Base-by-base conservation (phyloP, 306 rosid species). In the Casuarina equisetifolia region DNA sequence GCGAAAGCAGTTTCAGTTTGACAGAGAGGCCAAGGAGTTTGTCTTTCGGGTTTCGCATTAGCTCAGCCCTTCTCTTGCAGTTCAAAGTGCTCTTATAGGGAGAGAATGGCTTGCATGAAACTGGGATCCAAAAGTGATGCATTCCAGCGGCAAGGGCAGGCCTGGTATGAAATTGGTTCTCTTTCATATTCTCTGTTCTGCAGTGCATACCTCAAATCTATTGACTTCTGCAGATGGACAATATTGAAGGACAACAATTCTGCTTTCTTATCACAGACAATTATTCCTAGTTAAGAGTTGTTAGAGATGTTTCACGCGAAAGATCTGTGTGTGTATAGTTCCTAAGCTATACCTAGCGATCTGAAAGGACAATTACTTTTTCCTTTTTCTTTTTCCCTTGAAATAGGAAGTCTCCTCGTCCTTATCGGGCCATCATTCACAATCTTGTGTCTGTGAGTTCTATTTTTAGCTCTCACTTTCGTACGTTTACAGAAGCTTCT, bases 81-180 rank as follows among this genome's bases (percentile, higher is more conserved):
- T 77, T 52, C 46, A 1, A 42, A 40, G 42, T 4, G 74, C 50
- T 78, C 59, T 72, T 59, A 64, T 75, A 76, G 46, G 63, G 78
- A 55, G 76, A 32, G 76, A 78, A 96, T 96, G 99, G 96, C 97
- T 84, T 92, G 96, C 74, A 54, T 96, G 85, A 96, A 96, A 84
- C 81, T 96, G 91, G 99, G 99, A 79, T 96, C 99, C 61, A 96
- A 96, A 81, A 86, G 82, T 78, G 99, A 96, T 82, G 97, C 98
- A 7, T 96, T 96, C 73, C 97, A 90, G 66, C 92, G 96, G 82
- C 97, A 92, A 85, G 99, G 99, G 35, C 99, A 92, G 84, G 99
- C 99, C 84, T 96, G 99, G 99, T 94, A 88, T 75, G 83, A 74
- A 32, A 4, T 12, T 72, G 68, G 55, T 38, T 69, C 76, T 61